A percentile compares a stretch with the other conserved stretches of the same genome.
Conservation (phyloP, 2,329 filamentous ascomycete genomes). For the Apiospora sp. region DNA sequence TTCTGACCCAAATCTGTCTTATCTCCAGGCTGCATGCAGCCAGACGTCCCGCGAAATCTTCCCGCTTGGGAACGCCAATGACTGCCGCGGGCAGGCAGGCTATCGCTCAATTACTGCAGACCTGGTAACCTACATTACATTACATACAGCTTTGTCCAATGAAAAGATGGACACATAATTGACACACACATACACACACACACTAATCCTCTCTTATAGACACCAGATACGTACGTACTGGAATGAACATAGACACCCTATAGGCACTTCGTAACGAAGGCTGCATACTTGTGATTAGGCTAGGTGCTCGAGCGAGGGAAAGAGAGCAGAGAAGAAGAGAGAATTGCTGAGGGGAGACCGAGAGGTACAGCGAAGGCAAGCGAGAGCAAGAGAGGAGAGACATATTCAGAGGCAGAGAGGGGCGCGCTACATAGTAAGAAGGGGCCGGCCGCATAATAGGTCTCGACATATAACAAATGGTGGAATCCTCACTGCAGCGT, state of each 20-base stretch:
- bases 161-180: neutral
- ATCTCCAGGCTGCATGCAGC: neutral
- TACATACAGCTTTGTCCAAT: neutral
- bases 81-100: slow-evolving; percentile 1
- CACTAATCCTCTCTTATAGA: neutral
- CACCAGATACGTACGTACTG: neutral
- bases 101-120: neutral
- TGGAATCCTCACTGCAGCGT: neutral
- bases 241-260: neutral
- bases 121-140: neutral
- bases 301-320: neutral
- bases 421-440: neutral
- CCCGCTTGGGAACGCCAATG: slow-evolving; percentile 1
- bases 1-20: slow-evolving; percentile 7
- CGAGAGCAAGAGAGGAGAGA: neutral
- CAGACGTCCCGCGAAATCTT: neutral
- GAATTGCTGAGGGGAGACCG: neutral
- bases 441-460: slow-evolving; percentile 1
- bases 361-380: neutral
- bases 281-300: neutral
- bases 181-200: neutral
- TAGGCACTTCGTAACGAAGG: neutral
- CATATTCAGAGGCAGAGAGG: neutral
- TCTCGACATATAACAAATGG: neutral
- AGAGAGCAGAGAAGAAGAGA: neutral